These are phyloP conservation scores for Trichoderma asperellum DNA, from an alignment of 2,329 filamentous ascomycete genomes.

Conservation along the genomic window DNA sequence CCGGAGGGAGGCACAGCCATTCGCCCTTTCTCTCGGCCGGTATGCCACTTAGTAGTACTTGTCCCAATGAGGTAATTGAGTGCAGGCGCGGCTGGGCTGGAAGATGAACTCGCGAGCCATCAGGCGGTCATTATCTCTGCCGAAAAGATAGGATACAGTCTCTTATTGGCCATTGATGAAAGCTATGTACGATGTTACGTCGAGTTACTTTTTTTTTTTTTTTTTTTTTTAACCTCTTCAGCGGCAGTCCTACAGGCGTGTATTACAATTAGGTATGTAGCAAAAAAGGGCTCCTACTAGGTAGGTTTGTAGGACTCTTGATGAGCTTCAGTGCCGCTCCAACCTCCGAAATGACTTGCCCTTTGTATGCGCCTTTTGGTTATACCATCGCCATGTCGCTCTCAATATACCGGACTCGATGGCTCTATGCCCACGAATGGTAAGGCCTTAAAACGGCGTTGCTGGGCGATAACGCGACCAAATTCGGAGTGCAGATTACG, in stretches of 20 bases:
- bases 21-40: not conserved
- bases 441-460: not conserved
- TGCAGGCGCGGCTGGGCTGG: not conserved
- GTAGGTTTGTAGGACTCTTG: not conserved
- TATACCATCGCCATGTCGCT: not conserved
- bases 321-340: not conserved
- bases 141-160: not conserved
- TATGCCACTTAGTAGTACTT: not conserved
- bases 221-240: not conserved
- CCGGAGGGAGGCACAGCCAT: conserved; percentile 5
- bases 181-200: not conserved
- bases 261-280: not conserved
- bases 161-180: not conserved
- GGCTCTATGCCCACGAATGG: not conserved
- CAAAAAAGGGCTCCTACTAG: not conserved
- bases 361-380: not conserved
- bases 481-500: conserved; percentile 25
- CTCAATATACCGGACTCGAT: not conserved
- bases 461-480: not conserved
- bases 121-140: not conserved
- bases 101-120: not conserved
- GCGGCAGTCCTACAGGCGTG: not conserved
- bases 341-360: not conserved
- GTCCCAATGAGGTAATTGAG: conserved; percentile 22
- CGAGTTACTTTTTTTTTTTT: not conserved